These are phyloP conservation scores for Wickerhamomyces mucosus DNA, from an alignment of 805 yeast genomes.

Conservation along the genomic window DNA sequence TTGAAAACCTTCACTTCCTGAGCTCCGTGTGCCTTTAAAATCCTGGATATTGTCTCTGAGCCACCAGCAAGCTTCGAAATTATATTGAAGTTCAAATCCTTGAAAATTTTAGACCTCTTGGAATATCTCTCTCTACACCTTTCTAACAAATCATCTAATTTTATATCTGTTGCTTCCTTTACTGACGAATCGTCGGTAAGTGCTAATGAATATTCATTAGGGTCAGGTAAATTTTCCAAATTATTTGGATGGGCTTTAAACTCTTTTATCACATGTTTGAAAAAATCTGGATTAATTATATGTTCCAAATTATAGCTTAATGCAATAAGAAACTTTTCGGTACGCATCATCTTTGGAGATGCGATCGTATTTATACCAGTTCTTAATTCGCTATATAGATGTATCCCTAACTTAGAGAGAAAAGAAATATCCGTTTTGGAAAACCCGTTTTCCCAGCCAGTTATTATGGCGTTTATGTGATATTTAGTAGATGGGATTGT, in stretches of 20 bases:
- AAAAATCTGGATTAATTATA: conserved; percentile 46
- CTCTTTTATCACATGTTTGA: conserved; percentile 35
- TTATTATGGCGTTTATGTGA: conserved; percentile 40
- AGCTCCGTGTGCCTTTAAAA: conserved; percentile 53
- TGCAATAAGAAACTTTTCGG: conserved; percentile 76
- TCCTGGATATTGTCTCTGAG: conserved; percentile 39
- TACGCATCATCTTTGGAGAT: conserved; percentile 76
- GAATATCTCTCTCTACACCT: conserved; percentile 7
- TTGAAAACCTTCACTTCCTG: conserved; percentile 22
- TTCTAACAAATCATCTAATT: conserved; percentile 13
- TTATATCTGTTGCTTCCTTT: conserved; percentile 16
- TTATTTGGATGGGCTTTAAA: conserved; percentile 10
- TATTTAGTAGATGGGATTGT: conserved; percentile 9
- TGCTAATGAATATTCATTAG: conserved; percentile 23
- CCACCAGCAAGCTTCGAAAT: conserved; percentile 57
- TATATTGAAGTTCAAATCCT: conserved; percentile 40
- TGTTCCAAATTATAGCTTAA: conserved; percentile 42
- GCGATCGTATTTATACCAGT: conserved; percentile 41
- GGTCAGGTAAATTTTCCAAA: conserved; percentile 15
- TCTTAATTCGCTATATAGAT: conserved; percentile 25
- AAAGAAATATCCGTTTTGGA: conserved; percentile 32
- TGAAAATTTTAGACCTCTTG: conserved; percentile 30
- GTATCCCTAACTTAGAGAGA: conserved; percentile 48
- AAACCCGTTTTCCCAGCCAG: conserved; percentile 54
- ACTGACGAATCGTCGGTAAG: conserved; percentile 27